Conservation (phyloP, 192 early-diverging fungal genomes). For the Cladochytrium replicatum region DNA sequence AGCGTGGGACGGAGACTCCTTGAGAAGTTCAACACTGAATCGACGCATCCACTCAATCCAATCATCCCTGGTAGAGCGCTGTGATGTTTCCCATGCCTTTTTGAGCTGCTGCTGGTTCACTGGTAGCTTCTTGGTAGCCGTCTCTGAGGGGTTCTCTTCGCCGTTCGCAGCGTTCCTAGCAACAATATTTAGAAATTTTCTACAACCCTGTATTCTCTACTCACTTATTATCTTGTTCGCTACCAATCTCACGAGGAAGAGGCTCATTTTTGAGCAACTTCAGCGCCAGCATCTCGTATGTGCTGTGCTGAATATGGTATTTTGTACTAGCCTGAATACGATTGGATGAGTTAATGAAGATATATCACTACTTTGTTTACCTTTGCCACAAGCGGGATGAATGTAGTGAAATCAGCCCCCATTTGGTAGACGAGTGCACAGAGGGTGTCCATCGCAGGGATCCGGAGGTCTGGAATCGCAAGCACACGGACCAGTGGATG, state of each 20-base stretch:
- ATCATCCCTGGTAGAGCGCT: slow-evolving; percentile 71
- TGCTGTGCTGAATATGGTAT: slow-evolving; percentile 42
- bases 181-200: slow-evolving; percentile 11
- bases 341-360: neutral
- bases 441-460: slow-evolving; percentile 60
- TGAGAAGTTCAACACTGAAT: slow-evolving; percentile 68
- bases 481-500: slow-evolving; percentile 39
- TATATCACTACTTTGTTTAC: slow-evolving; percentile 17
- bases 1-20: slow-evolving; percentile 79
- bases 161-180: slow-evolving; percentile 1
- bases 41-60: slow-evolving; percentile 82
- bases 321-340: slow-evolving; percentile 37
- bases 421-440: slow-evolving; percentile 67
- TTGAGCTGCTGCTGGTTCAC: slow-evolving; percentile 61
- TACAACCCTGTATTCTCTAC: neutral
- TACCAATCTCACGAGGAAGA: slow-evolving; percentile 49
- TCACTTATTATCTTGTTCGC: slow-evolving; percentile 34
- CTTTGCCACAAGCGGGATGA: slow-evolving; percentile 66
- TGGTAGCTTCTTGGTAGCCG: slow-evolving; percentile 38
- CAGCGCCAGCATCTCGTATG: slow-evolving; percentile 52
- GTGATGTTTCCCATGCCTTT: slow-evolving; percentile 63
- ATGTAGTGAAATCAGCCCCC: slow-evolving; percentile 59
- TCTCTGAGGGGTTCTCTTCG: neutral
- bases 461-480: slow-evolving; percentile 32
- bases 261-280: slow-evolving; percentile 56